Evolutionary conservation across 1,284 basidiomycete species (phyloP).

Genomic region (Melampsora occidentalis): DNA sequence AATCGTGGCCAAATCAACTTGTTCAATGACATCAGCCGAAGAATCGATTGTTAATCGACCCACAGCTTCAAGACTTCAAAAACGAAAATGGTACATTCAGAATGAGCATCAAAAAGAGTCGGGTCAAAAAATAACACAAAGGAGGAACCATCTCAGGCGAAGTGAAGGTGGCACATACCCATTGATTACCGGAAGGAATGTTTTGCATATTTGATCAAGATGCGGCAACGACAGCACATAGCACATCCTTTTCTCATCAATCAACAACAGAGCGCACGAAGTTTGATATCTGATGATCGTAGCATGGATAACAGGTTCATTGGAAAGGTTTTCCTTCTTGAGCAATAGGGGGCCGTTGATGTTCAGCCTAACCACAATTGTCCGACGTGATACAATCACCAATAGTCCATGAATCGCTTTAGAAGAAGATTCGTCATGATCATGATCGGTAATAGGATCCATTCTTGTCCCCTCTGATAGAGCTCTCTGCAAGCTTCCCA

Average conservation of each 20-base stretch:
- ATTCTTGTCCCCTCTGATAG: conserved; percentile 19
- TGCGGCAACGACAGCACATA: conserved; percentile 29
- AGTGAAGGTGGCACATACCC: conserved; percentile 5
- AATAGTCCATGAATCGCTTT: conserved; percentile 6
- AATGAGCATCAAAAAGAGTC: neutral
- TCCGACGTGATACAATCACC: conserved; percentile 21
- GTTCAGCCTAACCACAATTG: conserved; percentile 15
- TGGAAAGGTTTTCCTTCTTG: conserved; percentile 9
- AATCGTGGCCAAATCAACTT: neutral
- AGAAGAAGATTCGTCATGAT: neutral
- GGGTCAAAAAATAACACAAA: neutral
- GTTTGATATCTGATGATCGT: conserved; percentile 10
- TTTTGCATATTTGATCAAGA: conserved; percentile 33
- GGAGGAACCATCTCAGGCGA: neutral
- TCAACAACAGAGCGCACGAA: conserved; percentile 29
- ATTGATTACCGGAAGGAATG: conserved; percentile 16
- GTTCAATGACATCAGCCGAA: conserved; percentile 34
- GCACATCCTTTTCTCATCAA: conserved; percentile 29
- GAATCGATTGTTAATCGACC: conserved; percentile 14
- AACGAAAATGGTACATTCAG: neutral
- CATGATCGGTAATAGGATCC: conserved; percentile 12
- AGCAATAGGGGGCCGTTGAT: conserved; percentile 32
- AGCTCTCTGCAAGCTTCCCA: conserved; percentile 17
- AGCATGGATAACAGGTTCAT: conserved; percentile 24
- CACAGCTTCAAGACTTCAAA: neutral